Conservation (phyloP, 2,329 filamentous ascomycete genomes). For the Paecilomyces sp. region DNA sequence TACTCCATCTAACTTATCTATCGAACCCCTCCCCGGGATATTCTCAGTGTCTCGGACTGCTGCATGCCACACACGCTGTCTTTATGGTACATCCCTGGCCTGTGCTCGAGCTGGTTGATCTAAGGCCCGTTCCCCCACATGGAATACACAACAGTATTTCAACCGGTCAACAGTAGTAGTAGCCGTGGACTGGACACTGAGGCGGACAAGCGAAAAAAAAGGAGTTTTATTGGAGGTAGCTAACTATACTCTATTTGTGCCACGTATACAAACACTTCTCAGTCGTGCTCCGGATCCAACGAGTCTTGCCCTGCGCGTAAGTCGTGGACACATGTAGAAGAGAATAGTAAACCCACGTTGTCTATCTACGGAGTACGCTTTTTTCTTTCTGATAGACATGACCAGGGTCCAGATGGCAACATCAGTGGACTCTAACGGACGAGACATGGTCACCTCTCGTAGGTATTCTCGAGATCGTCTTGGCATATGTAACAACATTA, state of each 20-base stretch:
- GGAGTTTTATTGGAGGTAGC: neutral
- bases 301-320: neutral
- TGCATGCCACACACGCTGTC: neutral
- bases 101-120: neutral
- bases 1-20: too few species aligned
- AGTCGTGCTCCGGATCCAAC: neutral
- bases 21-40: neutral
- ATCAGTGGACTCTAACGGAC: neutral
- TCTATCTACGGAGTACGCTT: neutral
- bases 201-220: neutral
- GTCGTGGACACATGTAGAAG: neutral
- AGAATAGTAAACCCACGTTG: neutral
- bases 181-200: neutral
- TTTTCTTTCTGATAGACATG: neutral
- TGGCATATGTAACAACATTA: neutral
- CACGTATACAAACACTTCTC: neutral
- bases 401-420: neutral
- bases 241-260: neutral
- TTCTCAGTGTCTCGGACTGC: neutral
- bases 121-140: neutral
- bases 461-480: neutral
- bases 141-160: neutral
- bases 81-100: neutral
- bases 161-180: neutral
- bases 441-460: neutral